Base-by-base conservation (phyloP, 176 grass and related monocot genomes). In the Raddia distichophylla region DNA sequence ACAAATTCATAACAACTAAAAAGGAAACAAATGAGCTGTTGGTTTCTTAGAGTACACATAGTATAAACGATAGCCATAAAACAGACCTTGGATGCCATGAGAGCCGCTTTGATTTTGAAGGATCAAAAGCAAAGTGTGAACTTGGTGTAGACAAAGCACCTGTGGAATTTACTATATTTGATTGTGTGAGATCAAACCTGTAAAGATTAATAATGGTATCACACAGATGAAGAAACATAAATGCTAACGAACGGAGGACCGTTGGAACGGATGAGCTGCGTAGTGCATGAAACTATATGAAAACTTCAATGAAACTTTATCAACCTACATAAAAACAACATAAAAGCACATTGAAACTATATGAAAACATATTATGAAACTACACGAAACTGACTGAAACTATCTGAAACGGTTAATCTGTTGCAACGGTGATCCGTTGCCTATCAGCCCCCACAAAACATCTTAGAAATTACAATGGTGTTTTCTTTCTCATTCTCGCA, bases 61-160 rank as follows among this genome's bases (percentile, higher is more conserved):
- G 45, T 34, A 12, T 64, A 48, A 43, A 76, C 68, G n/a, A 42
- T 49, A 77, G 53, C 52, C 44, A 46, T 15, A 14, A 33, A 64
- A 73, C 71, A 65, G 61, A 94, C 90, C 95, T 94, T 84, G 92
- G 92, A 73, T 85, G 85, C 92, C 90, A 93, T 49, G 90, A 94
- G 43, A 98, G 79, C 69, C 75, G 71, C 46, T 91, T 87, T 14
- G 86, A 91, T 62, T 91, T 94, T 20, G 90, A 94, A 22, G 92
- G 86, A 55, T 98, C 80, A 85, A 93, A 94, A 74, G 35, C 17
- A 83, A 44, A 65, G 27, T 22, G 60, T 37, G 64, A 77, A 10
- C 40, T 83, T 71, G 52, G 64, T 82, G 69, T 83, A 57, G 55
- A 63, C 12, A 64, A 47, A 9, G 34, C 56, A 42, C 32, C 7